Percentiles rank a stretch among this genome's conserved stretches.
phyloP scores from a whole-genome alignment of 345 rosid species.

The Hirschfeldia incana region DNA sequence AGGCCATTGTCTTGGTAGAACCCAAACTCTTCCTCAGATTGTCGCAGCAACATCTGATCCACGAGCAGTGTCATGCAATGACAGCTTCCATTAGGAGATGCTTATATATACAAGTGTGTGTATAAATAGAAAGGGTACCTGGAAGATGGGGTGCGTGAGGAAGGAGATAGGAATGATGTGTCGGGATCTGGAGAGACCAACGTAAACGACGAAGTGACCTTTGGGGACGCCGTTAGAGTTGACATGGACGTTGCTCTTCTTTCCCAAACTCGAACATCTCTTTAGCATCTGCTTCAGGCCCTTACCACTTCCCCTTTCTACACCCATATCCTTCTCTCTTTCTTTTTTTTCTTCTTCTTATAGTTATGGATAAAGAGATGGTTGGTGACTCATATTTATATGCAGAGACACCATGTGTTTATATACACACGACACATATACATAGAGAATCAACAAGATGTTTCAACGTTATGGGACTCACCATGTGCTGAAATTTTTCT shows the following conservation, averaged over 20 bases:
- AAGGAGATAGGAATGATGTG: slow-evolving; percentile 74
- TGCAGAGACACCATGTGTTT: slow-evolving; percentile 8
- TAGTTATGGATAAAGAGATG: slow-evolving; percentile 17
- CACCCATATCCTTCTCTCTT: slow-evolving; percentile 13
- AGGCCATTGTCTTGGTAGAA: slow-evolving; percentile 34
- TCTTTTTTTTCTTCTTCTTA: background rate
- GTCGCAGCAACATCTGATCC: slow-evolving; percentile 34
- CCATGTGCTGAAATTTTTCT: slow-evolving; percentile 31
- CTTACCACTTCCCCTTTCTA: slow-evolving; percentile 26
- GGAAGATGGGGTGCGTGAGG: slow-evolving; percentile 67
- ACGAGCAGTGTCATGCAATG: background rate
- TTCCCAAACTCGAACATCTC: slow-evolving; percentile 70
- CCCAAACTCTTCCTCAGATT: slow-evolving; percentile 41
- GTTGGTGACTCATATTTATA: slow-evolving; percentile 30
- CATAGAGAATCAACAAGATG: slow-evolving; percentile 19
- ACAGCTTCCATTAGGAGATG: background rate
- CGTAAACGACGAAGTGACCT: slow-evolving; percentile 89
- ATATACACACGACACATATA: slow-evolving; percentile 13
- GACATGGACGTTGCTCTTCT: slow-evolving; percentile 39
- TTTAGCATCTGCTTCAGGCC: slow-evolving; percentile 49
- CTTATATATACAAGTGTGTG: background rate
- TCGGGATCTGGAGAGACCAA: slow-evolving; percentile 73
- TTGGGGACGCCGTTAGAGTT: slow-evolving; percentile 69
- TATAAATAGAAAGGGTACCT: slow-evolving; percentile 22
- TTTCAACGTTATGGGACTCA: slow-evolving; percentile 35